phyloP scores from a whole-genome alignment of 2,329 filamentous ascomycete species.

The Pseudonectria buxi region DNA sequence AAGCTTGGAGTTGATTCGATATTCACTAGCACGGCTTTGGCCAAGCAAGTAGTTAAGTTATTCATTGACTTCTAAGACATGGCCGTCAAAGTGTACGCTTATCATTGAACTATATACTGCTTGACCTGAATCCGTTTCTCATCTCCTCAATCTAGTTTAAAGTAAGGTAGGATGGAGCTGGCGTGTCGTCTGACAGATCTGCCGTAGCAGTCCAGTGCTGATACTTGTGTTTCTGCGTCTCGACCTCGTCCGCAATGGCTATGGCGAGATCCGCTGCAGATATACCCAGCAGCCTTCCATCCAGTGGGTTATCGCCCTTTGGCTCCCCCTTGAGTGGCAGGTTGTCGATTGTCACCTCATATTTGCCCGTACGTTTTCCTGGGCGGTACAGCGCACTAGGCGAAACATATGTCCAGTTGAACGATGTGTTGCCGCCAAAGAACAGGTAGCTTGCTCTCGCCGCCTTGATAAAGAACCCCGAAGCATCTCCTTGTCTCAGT shows the following conservation, averaged over 20 bases:
- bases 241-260: conserved; percentile 9
- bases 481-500: background rate
- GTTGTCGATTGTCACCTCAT: conserved; percentile 1
- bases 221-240: background rate
- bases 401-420: conserved; percentile 7
- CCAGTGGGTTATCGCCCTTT: background rate
- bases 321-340: conserved; percentile 2
- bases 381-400: conserved; percentile 5
- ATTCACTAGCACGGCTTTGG: too few species aligned
- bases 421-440: conserved; percentile 7
- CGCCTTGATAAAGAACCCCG: conserved; percentile 3
- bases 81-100: too few species aligned
- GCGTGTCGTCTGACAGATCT: conserved; percentile 3
- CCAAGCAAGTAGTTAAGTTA: too few species aligned
- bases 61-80: too few species aligned
- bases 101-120: too few species aligned
- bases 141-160: background rate
- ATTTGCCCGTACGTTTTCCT: conserved; percentile 4
- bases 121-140: too few species aligned
- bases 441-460: conserved; percentile 4
- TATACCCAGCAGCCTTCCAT: conserved; percentile 3
- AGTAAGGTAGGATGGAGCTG: conserved; percentile 1
- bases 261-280: conserved; percentile 8
- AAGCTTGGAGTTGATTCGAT: too few species aligned
- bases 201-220: conserved; percentile 2